phyloP scores from a whole-genome alignment of 2,329 filamentous ascomycete genomes.

The Cercospora sojina region DNA sequence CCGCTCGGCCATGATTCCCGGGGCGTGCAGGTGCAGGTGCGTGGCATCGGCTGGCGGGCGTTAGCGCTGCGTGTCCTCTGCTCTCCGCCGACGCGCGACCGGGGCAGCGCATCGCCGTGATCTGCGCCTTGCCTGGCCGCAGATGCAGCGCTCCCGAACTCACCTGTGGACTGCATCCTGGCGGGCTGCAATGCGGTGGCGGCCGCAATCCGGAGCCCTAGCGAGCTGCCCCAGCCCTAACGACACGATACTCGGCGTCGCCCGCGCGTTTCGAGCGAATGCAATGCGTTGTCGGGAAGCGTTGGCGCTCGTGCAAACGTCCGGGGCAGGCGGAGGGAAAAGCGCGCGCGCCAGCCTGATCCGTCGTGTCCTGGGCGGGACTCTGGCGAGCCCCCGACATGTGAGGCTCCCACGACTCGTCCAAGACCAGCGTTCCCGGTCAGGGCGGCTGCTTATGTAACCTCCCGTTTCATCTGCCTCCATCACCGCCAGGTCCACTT shows the following conservation, averaged over 20 bases:
- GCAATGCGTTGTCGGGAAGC: not conserved
- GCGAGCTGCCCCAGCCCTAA: not conserved
- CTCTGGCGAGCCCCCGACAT: not conserved
- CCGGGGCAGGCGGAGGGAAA: not conserved
- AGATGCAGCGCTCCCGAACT: not conserved
- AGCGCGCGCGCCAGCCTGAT: not conserved
- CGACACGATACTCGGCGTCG: not conserved
- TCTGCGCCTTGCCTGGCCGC: not conserved
- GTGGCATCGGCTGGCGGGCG: constrained; percentile 11
- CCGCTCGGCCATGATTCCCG: constrained; percentile 17
- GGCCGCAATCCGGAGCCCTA: not conserved
- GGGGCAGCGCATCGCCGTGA: not conserved
- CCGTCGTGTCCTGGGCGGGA: not conserved
- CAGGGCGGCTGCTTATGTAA: not conserved
- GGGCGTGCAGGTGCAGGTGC: constrained; percentile 6
- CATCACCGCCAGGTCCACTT: not conserved
- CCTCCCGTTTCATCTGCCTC: not conserved
- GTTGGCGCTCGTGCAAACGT: not conserved
- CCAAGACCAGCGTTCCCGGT: not conserved
- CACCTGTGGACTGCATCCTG: not conserved
- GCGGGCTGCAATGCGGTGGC: not conserved
- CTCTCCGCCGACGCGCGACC: not conserved
- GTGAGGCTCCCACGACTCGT: not conserved
- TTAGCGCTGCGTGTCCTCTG: constrained; percentile 6
- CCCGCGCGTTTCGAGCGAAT: not conserved